These are phyloP conservation scores for Aureobasidium sp. DNA, from an alignment of 2,329 filamentous ascomycete genomes.

Conservation along the genomic window DNA sequence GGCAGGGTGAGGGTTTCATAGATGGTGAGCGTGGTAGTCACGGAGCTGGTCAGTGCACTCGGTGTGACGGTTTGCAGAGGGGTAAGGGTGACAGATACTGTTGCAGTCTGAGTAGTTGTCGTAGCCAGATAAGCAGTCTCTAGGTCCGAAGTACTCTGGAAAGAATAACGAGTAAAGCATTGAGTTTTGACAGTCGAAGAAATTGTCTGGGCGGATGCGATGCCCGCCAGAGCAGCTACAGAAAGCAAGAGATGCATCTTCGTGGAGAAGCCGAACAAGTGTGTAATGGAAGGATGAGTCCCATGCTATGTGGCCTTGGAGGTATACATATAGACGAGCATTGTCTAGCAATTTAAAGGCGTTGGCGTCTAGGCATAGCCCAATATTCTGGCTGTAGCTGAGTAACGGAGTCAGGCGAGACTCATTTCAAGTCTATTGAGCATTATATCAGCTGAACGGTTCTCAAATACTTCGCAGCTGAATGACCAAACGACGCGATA, in stretches of 20 bases:
- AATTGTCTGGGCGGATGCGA: not conserved
- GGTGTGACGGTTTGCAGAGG: not conserved
- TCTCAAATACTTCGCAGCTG: no score
- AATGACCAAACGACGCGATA: no score
- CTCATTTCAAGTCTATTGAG: no score
- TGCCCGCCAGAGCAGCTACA: not conserved
- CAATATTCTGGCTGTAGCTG: no score
- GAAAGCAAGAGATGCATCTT: not conserved
- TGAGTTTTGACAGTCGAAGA: not conserved
- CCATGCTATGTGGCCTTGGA: not conserved
- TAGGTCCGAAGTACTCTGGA: not conserved
- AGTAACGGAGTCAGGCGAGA: no score
- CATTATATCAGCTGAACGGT: no score
- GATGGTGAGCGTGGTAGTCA: not conserved
- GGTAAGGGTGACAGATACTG: not conserved
- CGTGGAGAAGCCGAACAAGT: no score
- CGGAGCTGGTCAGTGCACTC: not conserved
- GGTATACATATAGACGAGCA: no score
- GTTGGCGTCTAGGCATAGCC: no score
- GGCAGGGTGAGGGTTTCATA: not conserved
- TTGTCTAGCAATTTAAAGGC: no score
- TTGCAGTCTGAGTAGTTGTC: not conserved
- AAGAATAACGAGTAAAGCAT: not conserved
- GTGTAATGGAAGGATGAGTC: no score
- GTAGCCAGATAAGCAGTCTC: not conserved